phyloP scores from a whole-genome alignment of 345 rosid genomes.

The Streptanthus diversifolius region DNA sequence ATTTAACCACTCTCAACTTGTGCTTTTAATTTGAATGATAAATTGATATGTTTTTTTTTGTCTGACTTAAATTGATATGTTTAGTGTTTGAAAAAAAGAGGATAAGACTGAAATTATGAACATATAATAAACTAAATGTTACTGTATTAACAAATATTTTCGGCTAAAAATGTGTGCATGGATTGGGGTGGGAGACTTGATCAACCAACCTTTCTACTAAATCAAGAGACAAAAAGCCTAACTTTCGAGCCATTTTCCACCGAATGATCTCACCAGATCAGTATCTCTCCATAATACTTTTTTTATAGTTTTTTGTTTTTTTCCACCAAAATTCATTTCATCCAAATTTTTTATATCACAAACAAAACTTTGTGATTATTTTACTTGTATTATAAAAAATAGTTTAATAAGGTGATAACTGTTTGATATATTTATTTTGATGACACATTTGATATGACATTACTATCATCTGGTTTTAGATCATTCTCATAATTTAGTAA shows the following conservation, averaged over 20 bases:
- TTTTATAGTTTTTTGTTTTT: too few relatives aligned
- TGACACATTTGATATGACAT: too few relatives aligned
- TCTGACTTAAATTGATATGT: background rate
- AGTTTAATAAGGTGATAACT: too few relatives aligned
- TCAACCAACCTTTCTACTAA: conserved; percentile 21
- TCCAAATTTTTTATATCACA: too few relatives aligned
- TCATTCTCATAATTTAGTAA: too few relatives aligned
- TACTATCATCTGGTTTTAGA: too few relatives aligned
- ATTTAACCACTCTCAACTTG: conserved; percentile 6
- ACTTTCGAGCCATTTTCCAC: background rate
- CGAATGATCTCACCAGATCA: conserved; percentile 17
- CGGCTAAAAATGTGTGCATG: conserved; percentile 1
- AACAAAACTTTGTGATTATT: too few relatives aligned
- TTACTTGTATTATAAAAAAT: too few relatives aligned
- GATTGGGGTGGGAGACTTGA: conserved; percentile 9
- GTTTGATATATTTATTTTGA: too few relatives aligned
- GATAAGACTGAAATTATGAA: background rate
- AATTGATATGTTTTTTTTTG: background rate
- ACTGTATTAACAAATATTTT: background rate
- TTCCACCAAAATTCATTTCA: too few relatives aligned
- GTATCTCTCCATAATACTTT: background rate
- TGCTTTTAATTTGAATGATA: background rate
- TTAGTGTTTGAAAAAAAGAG: background rate
- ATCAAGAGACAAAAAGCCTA: conserved; percentile 24
- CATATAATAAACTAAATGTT: background rate